Evolutionary conservation across 495 filamentous ascomycete genomes (phyloP).

Genomic region (Aspergillus kassunensis): DNA sequence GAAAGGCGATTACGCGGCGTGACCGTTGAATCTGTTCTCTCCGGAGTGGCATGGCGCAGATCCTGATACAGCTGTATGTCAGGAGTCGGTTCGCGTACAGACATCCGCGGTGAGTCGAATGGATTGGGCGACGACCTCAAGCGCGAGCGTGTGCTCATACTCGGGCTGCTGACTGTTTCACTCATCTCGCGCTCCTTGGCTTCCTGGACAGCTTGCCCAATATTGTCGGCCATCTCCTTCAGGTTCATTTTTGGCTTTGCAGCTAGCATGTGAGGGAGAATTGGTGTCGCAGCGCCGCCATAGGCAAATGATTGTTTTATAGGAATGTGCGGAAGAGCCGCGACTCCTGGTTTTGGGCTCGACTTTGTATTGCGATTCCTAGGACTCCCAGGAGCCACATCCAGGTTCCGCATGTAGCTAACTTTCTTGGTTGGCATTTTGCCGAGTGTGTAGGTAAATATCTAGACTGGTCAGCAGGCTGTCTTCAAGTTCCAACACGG

Average conservation of each 20-base stretch:
- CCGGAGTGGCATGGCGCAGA: constrained; percentile 19
- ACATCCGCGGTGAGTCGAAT: constrained; percentile 18
- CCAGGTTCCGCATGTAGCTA: not conserved
- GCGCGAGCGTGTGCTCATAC: constrained; percentile 9
- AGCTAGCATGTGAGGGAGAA: constrained; percentile 23
- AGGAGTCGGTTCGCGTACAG: constrained; percentile 38
- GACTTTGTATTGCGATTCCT: constrained; percentile 13
- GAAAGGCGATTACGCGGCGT: constrained; percentile 30
- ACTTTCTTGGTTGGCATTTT: constrained; percentile 8
- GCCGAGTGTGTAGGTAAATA: too few relatives aligned
- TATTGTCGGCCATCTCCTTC: constrained; percentile 21
- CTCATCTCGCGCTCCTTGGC: constrained; percentile 23
- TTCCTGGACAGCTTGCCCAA: constrained; percentile 23
- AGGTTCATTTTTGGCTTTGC: constrained; percentile 20
- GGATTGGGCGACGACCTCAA: constrained; percentile 9
- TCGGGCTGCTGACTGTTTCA: not conserved
- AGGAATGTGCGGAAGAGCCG: constrained; percentile 27
- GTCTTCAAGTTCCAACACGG: too few relatives aligned
- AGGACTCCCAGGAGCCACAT: constrained; percentile 5
- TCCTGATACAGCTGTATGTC: constrained; percentile 38
- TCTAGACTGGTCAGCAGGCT: not conserved
- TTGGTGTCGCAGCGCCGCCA: constrained; percentile 26
- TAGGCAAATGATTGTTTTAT: constrained; percentile 32
- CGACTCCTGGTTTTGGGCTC: constrained; percentile 9
- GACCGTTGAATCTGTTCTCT: too few relatives aligned